Evolutionary conservation across 169 alveolate species (phyloP).

Genomic region (Amoebophrya sp.): DNA sequence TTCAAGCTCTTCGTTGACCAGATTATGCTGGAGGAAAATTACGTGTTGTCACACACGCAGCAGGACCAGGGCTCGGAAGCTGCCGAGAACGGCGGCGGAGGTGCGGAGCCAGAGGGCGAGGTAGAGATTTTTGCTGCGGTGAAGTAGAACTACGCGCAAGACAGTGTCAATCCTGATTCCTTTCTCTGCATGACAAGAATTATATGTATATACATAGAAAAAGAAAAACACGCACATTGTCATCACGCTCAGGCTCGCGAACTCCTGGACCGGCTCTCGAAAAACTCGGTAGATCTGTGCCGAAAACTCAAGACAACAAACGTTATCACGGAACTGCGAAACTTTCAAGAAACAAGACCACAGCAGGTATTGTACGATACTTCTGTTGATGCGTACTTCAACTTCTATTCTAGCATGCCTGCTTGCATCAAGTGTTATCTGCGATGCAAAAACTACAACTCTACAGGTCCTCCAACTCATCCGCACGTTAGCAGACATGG

Average conservation of each 20-base stretch:
- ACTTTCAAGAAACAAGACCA: conserved; percentile 22
- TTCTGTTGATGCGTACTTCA: too few species aligned
- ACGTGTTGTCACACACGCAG: background rate
- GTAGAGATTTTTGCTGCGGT: too few species aligned
- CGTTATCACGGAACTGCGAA: conserved; percentile 1
- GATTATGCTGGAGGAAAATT: background rate
- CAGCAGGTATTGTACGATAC: too few species aligned
- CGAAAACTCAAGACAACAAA: background rate
- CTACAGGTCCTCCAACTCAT: conserved; percentile 28
- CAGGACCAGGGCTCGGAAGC: background rate
- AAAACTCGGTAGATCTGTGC: conserved; percentile 24
- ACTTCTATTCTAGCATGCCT: too few species aligned
- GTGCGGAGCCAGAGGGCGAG: too few species aligned
- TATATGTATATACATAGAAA: too few species aligned
- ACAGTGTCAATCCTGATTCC: too few species aligned
- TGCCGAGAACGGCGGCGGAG: background rate
- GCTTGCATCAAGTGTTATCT: too few species aligned
- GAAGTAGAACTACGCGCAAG: too few species aligned
- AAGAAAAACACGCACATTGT: background rate
- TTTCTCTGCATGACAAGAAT: too few species aligned
- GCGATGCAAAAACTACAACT: too few species aligned
- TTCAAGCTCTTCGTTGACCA: conserved; percentile 20
- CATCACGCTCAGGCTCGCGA: background rate
- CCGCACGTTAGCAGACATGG: conserved; percentile 26
- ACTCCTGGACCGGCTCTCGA: background rate